Evolutionary conservation across 768 basidiomycete genomes (phyloP), one percentile per base, ranked within the genome.

Genomic region (Lactarius quietus): DNA sequence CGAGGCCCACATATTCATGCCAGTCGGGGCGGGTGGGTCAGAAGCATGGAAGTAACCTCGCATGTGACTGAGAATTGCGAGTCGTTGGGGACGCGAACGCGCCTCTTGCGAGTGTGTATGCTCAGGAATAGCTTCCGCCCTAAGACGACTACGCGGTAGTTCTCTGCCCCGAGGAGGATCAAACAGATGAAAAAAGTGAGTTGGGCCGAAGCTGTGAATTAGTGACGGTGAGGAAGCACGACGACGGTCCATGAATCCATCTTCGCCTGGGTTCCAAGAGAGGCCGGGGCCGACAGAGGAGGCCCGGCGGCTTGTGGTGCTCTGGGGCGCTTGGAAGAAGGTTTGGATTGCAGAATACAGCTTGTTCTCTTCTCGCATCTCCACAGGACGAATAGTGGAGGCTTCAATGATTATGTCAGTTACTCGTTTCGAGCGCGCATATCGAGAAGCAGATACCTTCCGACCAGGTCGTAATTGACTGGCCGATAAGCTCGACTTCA

Each of bases 401-500:
- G 64, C 92, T 93, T 59, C 89, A 4, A 15, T 9, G 29, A 38
- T 23, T 36, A n/a, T 23, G 29, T 12, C 81, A n/a, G 23, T 48
- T 84, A 87, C 79, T 36, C 59, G 28, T 35, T 18, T 62, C 20
- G 26, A 43, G 20, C 58, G 57, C 38, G 58, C 53, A 12, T 61
- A 59, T 63, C 65, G 62, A 51, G 41, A 39, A 43, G 62, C 54
- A 67, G 48, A 63, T 67, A 94, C 95, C 92, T 83, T 97, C 93
- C 3, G 89, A 87, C 89, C 93, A 97, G 39, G 85, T 83, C 3
- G 87, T 90, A 18, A 81, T 76, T 2, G 87, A 81, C 63, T 81
- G 88, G 7, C 91, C 95, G 57, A 86, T 78, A 20, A 99, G 78
- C 73, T 88, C 85, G 45, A 96, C 80, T 62, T 88, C 87, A 63